These are phyloP conservation scores for Hypoxylon intermedium DNA, from an alignment of 495 filamentous ascomycete genomes.

Conservation along the genomic window DNA sequence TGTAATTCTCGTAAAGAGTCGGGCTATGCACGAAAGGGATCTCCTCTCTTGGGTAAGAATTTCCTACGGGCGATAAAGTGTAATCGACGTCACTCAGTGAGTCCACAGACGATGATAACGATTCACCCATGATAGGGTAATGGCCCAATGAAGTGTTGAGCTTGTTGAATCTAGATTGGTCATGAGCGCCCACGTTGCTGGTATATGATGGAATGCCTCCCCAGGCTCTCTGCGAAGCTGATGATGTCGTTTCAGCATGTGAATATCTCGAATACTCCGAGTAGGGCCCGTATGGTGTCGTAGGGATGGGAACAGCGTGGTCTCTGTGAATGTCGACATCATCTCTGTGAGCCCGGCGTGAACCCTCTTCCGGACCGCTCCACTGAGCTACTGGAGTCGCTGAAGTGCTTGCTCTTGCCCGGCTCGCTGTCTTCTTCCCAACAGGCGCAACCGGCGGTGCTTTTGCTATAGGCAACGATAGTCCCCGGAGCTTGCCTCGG, in stretches of 20 bases:
- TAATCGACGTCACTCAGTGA: constrained; percentile 64
- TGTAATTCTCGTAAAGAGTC: constrained; percentile 58
- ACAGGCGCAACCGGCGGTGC: constrained; percentile 63
- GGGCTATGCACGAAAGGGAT: constrained; percentile 60
- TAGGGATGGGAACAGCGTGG: constrained; percentile 29
- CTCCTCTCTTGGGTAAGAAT: constrained; percentile 60
- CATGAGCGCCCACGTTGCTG: constrained; percentile 32
- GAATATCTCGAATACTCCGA: constrained; percentile 42
- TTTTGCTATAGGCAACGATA: constrained; percentile 83
- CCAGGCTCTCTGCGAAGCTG: constrained; percentile 39
- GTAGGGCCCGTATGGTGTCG: constrained; percentile 50
- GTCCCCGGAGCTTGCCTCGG: constrained; percentile 89
- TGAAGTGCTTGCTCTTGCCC: constrained; percentile 48
- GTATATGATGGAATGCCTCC: constrained; percentile 38
- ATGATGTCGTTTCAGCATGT: constrained; percentile 44
- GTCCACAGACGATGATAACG: constrained; percentile 57
- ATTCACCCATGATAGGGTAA: constrained; percentile 48
- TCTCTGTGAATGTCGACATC: constrained; percentile 42
- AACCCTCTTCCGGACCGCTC: constrained; percentile 46
- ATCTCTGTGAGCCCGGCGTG: constrained; percentile 37
- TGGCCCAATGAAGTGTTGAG: constrained; percentile 35
- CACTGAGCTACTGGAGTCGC: constrained; percentile 46
- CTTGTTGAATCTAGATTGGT: constrained; percentile 40
- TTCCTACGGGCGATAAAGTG: constrained; percentile 56
- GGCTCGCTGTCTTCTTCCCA: constrained; percentile 52